Evolutionary conservation across 1,284 basidiomycete species (phyloP), one percentile per base, ranked within the genome.

Genomic region (Microbotryum lychnidis-dioicae): DNA sequence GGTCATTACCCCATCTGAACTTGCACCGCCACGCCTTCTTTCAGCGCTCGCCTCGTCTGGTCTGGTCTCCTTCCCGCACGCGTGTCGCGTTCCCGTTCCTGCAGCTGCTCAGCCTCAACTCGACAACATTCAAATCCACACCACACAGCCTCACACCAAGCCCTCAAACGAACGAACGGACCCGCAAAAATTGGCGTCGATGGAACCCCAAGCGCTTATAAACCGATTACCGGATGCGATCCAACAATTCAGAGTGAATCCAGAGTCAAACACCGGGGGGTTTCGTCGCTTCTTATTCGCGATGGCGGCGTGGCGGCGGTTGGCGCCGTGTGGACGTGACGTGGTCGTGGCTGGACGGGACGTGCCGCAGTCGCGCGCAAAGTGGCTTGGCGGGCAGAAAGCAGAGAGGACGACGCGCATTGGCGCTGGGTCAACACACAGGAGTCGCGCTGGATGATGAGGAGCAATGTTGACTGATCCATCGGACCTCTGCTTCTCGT

Each of bases 171-270:
- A 21, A 50, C 48, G 29, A 50, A 50, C 23, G 8, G 7, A 50
- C 48, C 12, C 48, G 29, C 48, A 29, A 53, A 53, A 2, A 31
- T 31, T 31, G 31, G 8, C 37, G 57, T 8, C 23, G n/a, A 58
- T 58, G 57, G 57, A 58, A 48, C 31, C 57, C 25, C 50, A 52
- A 53, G 50, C 57, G 2, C 44, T 58, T 25, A 54, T 58, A 7
- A n/a, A 52, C 12, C 57, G 57, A 14, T 29, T 58, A 20, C 57
- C 57, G 21, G 57, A 52, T 10, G 37, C 37, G 42, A 33, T 58
- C 29, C 31, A 31, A 20, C 44, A 33, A 10, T 58, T 58, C 50
- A 50, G 29, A 31, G 57, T 58, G 25, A 25, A 50, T 53, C 20
- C 50, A 27, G 14, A 10, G 14, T 37, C 53, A 10, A 12, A 21